Evolutionary conservation across 768 basidiomycete genomes (phyloP).

Genomic region (Russula abietina): DNA sequence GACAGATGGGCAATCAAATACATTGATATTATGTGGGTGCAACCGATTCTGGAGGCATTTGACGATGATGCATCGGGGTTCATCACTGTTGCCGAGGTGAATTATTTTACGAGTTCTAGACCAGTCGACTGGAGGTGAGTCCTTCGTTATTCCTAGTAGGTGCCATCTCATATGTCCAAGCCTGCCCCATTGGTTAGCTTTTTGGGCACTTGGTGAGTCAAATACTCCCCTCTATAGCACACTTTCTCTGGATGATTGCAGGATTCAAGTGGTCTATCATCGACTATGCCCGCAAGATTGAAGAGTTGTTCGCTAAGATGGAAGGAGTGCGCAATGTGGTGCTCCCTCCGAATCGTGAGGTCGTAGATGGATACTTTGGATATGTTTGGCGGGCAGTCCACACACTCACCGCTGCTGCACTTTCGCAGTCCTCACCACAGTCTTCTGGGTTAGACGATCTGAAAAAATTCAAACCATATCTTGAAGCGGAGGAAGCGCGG

Average conservation of each 20-base stretch:
- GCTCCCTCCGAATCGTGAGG: slow-evolving; percentile 16
- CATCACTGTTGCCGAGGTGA: slow-evolving; percentile 26
- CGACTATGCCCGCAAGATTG: slow-evolving; percentile 18
- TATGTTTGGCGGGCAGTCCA: slow-evolving; percentile 7
- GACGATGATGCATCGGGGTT: slow-evolving; percentile 35
- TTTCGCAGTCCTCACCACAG: not conserved
- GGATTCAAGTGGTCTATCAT: slow-evolving; percentile 17
- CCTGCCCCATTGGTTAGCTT: slow-evolving; percentile 32
- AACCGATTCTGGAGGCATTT: slow-evolving; percentile 31
- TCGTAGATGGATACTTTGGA: not conserved
- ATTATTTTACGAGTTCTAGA: slow-evolving; percentile 9
- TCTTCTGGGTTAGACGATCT: not conserved
- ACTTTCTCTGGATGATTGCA: not conserved
- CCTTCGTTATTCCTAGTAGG: not conserved
- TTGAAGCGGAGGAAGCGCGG: slow-evolving; percentile 28
- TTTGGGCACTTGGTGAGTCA: slow-evolving; percentile 28
- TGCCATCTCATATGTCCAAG: slow-evolving; percentile 2
- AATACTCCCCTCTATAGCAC: not conserved
- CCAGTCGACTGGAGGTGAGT: slow-evolving; percentile 30
- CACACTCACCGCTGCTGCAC: slow-evolving; percentile 8
- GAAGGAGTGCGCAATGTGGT: slow-evolving; percentile 6
- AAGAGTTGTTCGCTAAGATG: slow-evolving; percentile 18
- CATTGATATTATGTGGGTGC: slow-evolving; percentile 25
- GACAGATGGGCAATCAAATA: slow-evolving; percentile 31
- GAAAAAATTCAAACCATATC: slow-evolving; percentile 25